Evolutionary conservation across 495 filamentous ascomycete species (phyloP).

Genomic region (Cercophora newfieldiana): DNA sequence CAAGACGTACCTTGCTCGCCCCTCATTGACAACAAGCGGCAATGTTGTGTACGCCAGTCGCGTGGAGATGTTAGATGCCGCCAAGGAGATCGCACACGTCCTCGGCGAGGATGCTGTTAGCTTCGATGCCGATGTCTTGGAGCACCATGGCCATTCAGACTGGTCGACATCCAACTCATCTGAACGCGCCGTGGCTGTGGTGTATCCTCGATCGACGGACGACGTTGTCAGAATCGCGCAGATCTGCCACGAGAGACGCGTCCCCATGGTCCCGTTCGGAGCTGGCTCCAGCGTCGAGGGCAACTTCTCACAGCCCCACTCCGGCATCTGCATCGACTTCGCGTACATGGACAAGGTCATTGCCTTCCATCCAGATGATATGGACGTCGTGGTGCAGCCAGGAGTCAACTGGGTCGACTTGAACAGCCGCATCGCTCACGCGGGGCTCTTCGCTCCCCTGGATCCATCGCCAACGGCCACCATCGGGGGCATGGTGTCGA

Average conservation of each 20-base stretch:
- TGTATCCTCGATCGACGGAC: constrained; percentile 68
- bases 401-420: constrained; percentile 83
- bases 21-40: too few relatives aligned
- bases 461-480: constrained; percentile 67
- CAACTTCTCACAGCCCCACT: constrained; percentile 79
- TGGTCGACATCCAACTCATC: constrained; percentile 83
- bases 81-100: constrained; percentile 56
- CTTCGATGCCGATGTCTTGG: constrained; percentile 74
- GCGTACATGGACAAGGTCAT: constrained; percentile 77
- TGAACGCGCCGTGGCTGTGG: constrained; percentile 69
- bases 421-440: constrained; percentile 68
- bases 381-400: constrained; percentile 89
- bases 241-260: constrained; percentile 70
- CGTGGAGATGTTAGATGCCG: constrained; percentile 47
- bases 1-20: background rate
- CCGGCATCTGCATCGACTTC: constrained; percentile 84
- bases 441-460: constrained; percentile 82
- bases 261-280: constrained; percentile 85
- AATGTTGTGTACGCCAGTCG: constrained; percentile 22
- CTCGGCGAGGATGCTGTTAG: constrained; percentile 66
- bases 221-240: constrained; percentile 78
- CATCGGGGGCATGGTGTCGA: constrained; percentile 73
- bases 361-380: constrained; percentile 73
- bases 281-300: constrained; percentile 84
- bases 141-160: constrained; percentile 78